These are phyloP conservation scores for Hymenoscyphus linearis DNA, from an alignment of 2,329 filamentous ascomycete genomes.

Conservation along the genomic window DNA sequence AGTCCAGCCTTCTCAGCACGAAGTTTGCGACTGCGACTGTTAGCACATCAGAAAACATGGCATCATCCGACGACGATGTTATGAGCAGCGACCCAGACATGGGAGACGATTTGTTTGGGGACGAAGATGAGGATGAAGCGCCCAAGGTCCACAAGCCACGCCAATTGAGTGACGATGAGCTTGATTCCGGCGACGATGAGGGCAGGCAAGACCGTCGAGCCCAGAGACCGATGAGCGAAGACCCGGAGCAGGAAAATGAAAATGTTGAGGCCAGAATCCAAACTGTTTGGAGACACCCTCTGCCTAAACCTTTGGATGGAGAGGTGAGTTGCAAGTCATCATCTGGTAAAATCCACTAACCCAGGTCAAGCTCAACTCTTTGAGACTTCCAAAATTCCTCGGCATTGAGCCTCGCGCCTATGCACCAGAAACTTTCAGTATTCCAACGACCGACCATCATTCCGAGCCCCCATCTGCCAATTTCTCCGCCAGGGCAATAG, in stretches of 20 bases:
- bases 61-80: slow-evolving; percentile 26
- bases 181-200: slow-evolving; percentile 58
- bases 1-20: background rate
- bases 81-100: slow-evolving; percentile 42
- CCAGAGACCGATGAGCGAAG: background rate
- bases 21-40: background rate
- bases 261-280: slow-evolving; percentile 56
- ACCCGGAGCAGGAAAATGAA: slow-evolving; percentile 35
- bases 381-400: slow-evolving; percentile 69
- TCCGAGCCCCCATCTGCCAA: slow-evolving; percentile 40
- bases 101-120: slow-evolving; percentile 57
- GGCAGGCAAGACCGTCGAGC: slow-evolving; percentile 56
- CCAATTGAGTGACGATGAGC: slow-evolving; percentile 53
- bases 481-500: slow-evolving; percentile 50
- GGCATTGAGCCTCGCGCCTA: slow-evolving; percentile 64
- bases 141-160: slow-evolving; percentile 29
- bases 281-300: slow-evolving; percentile 61
- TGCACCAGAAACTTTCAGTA: slow-evolving; percentile 59
- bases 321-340: slow-evolving; percentile 43
- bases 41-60: background rate
- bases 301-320: slow-evolving; percentile 66
- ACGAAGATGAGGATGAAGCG: slow-evolving; percentile 39
- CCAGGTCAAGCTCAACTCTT: slow-evolving; percentile 53
- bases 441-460: slow-evolving; percentile 54
- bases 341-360: background rate